Percentiles rank a stretch among this genome's conserved stretches.
These are phyloP conservation scores for Nakazawaea siamensis DNA, from an alignment of 805 yeast genomes.

Conservation along the genomic window DNA sequence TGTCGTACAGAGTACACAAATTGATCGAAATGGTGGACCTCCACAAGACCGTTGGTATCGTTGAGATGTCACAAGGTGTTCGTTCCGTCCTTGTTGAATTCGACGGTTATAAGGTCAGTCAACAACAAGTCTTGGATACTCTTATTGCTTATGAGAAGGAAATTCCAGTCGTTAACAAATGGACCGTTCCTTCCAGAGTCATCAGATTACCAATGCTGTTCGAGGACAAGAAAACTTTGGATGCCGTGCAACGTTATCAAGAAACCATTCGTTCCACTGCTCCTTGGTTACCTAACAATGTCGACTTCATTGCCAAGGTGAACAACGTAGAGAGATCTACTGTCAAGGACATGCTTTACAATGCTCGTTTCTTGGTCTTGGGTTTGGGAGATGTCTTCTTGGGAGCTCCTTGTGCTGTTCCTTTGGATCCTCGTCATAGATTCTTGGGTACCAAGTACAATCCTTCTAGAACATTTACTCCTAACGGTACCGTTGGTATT, in stretches of 20 bases:
- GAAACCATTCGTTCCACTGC: conserved; percentile 92
- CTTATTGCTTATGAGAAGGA: conserved; percentile 71
- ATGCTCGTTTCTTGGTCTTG: conserved; percentile 84
- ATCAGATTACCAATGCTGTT: conserved; percentile 92
- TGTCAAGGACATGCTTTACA: conserved; percentile 77
- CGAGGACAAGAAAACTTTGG: conserved; percentile 84
- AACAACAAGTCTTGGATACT: conserved; percentile 50
- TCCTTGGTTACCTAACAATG: conserved; percentile 97
- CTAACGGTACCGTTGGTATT: conserved; percentile 94
- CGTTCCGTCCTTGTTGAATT: conserved; percentile 88
- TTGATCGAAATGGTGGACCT: conserved; percentile 64
- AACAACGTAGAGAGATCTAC: conserved; percentile 72
- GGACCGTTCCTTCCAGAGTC: conserved; percentile 81
- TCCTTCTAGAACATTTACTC: conserved; percentile 93
- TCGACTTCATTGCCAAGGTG: conserved; percentile 86
- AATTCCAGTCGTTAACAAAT: conserved; percentile 63
- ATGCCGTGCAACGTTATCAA: conserved; percentile 82
- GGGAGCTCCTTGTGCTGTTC: conserved; percentile 98
- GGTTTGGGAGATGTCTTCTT: conserved; percentile 96
- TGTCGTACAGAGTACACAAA: conserved; percentile 78
- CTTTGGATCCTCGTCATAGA: conserved; percentile 93
- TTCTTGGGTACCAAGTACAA: conserved; percentile 89
- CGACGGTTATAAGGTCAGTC: conserved; percentile 55
- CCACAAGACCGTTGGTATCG: conserved; percentile 66
- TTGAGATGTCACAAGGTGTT: conserved; percentile 97